phyloP scores from a whole-genome alignment of 2,329 filamentous ascomycete genomes.

The Teratosphaeriaceae sp. region DNA sequence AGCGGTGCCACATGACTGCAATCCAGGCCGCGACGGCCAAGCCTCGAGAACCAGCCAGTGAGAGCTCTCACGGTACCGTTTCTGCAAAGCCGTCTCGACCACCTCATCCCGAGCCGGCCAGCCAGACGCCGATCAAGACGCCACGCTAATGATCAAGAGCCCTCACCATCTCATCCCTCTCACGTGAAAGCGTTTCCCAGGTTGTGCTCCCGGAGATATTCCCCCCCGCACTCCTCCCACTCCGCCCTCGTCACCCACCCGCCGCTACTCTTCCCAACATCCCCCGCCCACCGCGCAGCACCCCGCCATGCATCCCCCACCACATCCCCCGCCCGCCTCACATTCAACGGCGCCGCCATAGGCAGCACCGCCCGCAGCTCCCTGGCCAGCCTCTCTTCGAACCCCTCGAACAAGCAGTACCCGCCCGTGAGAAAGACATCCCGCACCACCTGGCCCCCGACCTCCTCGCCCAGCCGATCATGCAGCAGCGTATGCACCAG shows the following conservation, averaged over 20 bases:
- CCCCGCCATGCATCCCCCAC: slow-evolving; percentile 89
- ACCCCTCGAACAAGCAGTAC: slow-evolving; percentile 76
- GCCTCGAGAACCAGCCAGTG: too few relatives aligned
- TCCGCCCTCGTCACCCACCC: slow-evolving; percentile 69
- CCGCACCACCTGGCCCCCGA: slow-evolving; percentile 61
- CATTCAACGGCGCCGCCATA: slow-evolving; percentile 56
- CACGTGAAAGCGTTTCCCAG: slow-evolving; percentile 5
- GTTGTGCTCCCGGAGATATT: slow-evolving; percentile 71
- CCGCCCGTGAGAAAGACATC: slow-evolving; percentile 96
- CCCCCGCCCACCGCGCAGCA: slow-evolving; percentile 74
- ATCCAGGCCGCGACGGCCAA: too few relatives aligned
- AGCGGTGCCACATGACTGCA: too few relatives aligned
- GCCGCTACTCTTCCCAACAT: slow-evolving; percentile 50
- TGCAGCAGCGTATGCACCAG: slow-evolving; percentile 85
- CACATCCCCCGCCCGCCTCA: slow-evolving; percentile 69
- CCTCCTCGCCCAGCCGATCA: slow-evolving; percentile 58
- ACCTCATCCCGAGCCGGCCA: too few relatives aligned
- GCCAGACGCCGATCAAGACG: too few relatives aligned
- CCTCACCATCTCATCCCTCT: too few relatives aligned
- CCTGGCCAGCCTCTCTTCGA: slow-evolving; percentile 71
- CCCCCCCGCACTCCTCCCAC: slow-evolving; percentile 83
- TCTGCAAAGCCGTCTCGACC: too few relatives aligned
- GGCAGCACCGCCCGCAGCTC: slow-evolving; percentile 71
- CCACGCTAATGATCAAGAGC: too few relatives aligned
- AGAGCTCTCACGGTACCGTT: too few relatives aligned